A percentile compares a stretch with the other conserved stretches of the same genome.
Evolutionary conservation across 805 yeast species (phyloP).

Genomic region (Nakazawaea siamensis): DNA sequence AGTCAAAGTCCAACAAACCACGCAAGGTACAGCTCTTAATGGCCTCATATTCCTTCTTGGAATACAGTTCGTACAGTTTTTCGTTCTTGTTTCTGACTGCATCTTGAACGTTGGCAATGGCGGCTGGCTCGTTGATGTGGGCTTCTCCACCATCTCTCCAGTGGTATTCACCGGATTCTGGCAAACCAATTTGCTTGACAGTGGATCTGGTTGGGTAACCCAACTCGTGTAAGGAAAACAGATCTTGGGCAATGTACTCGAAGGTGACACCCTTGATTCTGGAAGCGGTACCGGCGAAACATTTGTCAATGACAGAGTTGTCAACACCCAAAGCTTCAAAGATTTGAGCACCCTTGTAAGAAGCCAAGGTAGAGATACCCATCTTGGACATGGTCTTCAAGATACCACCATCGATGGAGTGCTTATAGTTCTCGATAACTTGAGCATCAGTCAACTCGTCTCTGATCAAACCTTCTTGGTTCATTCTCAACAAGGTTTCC

Average conservation of each 20-base stretch:
- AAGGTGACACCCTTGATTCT: conserved; percentile 94
- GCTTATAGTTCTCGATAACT: conserved; percentile 70
- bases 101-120: conserved; percentile 92
- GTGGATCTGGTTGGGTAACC: conserved; percentile 80
- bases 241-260: conserved; percentile 94
- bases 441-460: conserved; percentile 45
- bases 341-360: conserved; percentile 98
- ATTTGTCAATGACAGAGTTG: conserved; percentile 88
- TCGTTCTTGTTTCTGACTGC: conserved; percentile 98
- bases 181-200: conserved; percentile 63
- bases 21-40: conserved; percentile 88
- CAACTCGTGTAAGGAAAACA: conserved; percentile 85
- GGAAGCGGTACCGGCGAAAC: conserved; percentile 96
- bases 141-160: conserved; percentile 99
- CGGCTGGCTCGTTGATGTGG: conserved; percentile 90
- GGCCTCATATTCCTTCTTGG: conserved; percentile 86
- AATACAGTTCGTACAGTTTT: conserved; percentile 82
- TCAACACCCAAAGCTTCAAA: conserved; percentile 96
- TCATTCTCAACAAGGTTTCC: conserved; percentile 82
- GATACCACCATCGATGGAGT: conserved; percentile 84
- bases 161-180: conserved; percentile 95
- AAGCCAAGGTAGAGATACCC: conserved; percentile 97
- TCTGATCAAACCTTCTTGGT: conserved; percentile 65
- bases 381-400: conserved; percentile 97
- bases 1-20: conserved; percentile 90